Base-by-base conservation (phyloP, 2,329 filamentous ascomycete genomes). In the Apiospora kogelbergensis region DNA sequence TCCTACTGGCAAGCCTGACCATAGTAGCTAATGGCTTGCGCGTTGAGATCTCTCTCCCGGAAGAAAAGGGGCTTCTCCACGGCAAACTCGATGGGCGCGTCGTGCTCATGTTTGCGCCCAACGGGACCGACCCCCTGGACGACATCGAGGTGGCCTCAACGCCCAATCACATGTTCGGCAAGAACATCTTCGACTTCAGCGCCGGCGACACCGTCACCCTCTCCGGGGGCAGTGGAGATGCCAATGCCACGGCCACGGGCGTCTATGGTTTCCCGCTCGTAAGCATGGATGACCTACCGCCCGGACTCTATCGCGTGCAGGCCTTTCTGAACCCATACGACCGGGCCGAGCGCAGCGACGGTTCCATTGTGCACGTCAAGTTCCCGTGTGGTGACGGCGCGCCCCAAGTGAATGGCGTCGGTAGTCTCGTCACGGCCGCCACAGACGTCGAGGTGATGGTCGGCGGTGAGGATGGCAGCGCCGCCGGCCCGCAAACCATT, bases 51-150 rank as follows among this genome's bases (percentile, higher is more conserved):
- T 81, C 70, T 1, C 66, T 73, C 15, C 53, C 33, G 17, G 15
- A 30, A 2, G 6, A 80, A 63, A 24, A 67, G 6, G 68, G 65
- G 26, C 68, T 74, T 17, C 67, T 74, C 42, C 69, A 67, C 22
- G 69, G 70, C 46, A 64, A 41, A 4, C 30, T 71, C 45, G 71
- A 74, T 33, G 73, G 73, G 26, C 72, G 72, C n/a, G 70, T 74
- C 30, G 71, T 74, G n/a, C 69, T 74, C 48, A 72, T 74, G 68
- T 74, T 74, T 33, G 73, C 73, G n/a, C 73, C 73, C 10, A 71
- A 69, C 68, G 73, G 71, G 33, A 72, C 69, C 15, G 72, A 74
- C 63, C 73, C 73, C 6, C 72, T 74, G 11, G 70, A 71, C 11
- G 73, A 73, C 33, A 74, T 68, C 1, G 72, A 73, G n/a, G 73